A percentile compares a stretch with the other conserved stretches of the same genome.
These are phyloP conservation scores for Globisporangium okanoganense DNA, from an alignment of 352 stramenopile genomes.

Conservation along the genomic window DNA sequence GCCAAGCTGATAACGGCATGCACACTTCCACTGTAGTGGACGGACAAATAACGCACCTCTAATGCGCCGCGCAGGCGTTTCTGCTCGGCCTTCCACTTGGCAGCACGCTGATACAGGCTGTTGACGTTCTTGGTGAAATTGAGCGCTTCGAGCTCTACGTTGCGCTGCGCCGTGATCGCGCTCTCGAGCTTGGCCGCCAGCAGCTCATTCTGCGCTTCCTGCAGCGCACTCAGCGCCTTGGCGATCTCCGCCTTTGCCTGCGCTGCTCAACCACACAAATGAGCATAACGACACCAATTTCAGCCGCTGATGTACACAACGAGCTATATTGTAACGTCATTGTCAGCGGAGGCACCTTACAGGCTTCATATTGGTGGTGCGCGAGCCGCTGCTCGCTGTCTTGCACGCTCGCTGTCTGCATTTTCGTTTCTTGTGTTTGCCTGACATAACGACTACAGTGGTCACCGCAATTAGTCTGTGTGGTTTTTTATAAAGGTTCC, in stretches of 20 bases:
- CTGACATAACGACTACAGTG: no score
- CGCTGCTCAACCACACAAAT: conserved; percentile 5
- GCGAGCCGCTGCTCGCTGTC: conserved; percentile 28
- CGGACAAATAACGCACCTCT: conserved; percentile 18
- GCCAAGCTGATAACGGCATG: not conserved
- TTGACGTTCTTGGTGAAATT: conserved; percentile 60
- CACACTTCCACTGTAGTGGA: not conserved
- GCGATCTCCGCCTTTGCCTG: conserved; percentile 26
- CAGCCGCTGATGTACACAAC: not conserved
- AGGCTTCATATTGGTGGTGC: conserved; percentile 27
- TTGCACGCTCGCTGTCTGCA: conserved; percentile 16
- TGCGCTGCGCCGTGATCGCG: conserved; percentile 46
- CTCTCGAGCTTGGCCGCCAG: conserved; percentile 45
- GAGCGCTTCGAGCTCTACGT: conserved; percentile 56
- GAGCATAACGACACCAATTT: not conserved
- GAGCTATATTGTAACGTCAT: not conserved
- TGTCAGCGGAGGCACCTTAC: not conserved
- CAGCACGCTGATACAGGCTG: conserved; percentile 46
- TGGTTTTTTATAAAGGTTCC: no score
- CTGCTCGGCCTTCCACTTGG: conserved; percentile 67
- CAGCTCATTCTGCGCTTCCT: conserved; percentile 31
- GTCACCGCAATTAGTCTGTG: no score
- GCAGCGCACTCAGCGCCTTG: conserved; percentile 35
- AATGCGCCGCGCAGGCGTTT: conserved; percentile 49
- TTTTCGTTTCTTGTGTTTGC: not conserved